Evolutionary conservation across 495 filamentous ascomycete species (phyloP).

Genomic region (Talaromyces adpressus): DNA sequence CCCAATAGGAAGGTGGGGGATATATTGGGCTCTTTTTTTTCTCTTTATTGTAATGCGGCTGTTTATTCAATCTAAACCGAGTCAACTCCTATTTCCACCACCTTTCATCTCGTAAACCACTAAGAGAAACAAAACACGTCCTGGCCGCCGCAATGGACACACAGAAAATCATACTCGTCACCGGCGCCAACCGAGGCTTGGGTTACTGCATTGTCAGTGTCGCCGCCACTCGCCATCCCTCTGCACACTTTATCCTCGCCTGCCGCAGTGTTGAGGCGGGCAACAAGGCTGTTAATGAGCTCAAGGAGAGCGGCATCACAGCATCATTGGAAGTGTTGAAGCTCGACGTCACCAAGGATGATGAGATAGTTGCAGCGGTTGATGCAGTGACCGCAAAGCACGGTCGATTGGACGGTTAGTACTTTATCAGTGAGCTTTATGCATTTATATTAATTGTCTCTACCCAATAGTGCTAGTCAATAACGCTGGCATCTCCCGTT

Average conservation of each 20-base stretch:
- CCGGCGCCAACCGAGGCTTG: constrained; percentile 11
- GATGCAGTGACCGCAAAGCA: constrained; percentile 13
- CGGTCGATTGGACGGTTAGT: constrained; percentile 20
- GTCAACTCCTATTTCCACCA: too few species aligned
- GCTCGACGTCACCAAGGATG: constrained; percentile 24
- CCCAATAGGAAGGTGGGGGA: too few species aligned
- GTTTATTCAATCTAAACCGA: too few species aligned
- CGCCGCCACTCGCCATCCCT: constrained; percentile 17
- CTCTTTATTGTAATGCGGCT: too few species aligned
- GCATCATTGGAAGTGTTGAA: constrained; percentile 19
- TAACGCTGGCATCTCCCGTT: constrained; percentile 22
- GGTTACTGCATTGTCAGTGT: constrained; percentile 27
- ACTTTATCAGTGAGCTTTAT: constrained; percentile 1
- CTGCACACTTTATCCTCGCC: constrained; percentile 20
- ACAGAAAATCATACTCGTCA: too few species aligned
- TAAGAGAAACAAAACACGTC: too few species aligned
- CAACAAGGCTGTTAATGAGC: constrained; percentile 11
- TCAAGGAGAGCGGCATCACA: constrained; percentile 14
- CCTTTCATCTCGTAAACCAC: too few species aligned
- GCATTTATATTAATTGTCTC: background rate
- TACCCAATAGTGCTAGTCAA: constrained; percentile 23
- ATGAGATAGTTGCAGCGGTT: constrained; percentile 15
- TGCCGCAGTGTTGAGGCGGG: constrained; percentile 17
- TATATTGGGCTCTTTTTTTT: too few species aligned
- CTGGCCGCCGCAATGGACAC: too few species aligned